Evolutionary conservation across 2,329 filamentous ascomycete species (phyloP).

Genomic region (Septoria petroselini): DNA sequence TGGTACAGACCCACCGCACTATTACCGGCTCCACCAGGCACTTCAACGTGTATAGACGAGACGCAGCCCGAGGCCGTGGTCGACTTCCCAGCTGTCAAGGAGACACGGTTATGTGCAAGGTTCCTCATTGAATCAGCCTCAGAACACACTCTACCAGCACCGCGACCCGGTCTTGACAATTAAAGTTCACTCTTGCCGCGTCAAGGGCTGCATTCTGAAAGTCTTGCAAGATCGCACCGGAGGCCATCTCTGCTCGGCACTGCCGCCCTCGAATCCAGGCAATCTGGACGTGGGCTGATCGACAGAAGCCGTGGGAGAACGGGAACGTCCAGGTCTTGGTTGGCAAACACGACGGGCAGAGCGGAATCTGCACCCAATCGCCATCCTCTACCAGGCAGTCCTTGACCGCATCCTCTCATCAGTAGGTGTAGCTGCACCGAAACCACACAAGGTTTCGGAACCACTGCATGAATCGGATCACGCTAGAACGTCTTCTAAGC

Average conservation of each 20-base stretch:
- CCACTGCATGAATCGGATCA: slow-evolving; percentile 3
- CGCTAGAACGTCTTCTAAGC: slow-evolving; percentile 5
- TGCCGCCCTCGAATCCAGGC: not conserved
- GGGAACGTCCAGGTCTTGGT: not conserved
- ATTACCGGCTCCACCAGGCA: not conserved
- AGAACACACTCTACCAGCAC: not conserved
- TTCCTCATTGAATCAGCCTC: not conserved
- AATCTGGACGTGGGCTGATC: slow-evolving; percentile 3
- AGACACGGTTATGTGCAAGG: not conserved
- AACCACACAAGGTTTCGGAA: slow-evolving; percentile 9
- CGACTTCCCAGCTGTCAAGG: not conserved
- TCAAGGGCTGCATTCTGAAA: not conserved
- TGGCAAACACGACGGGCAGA: not conserved
- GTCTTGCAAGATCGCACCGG: not conserved
- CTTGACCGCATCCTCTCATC: slow-evolving; percentile 12
- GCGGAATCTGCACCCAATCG: slow-evolving; percentile 8
- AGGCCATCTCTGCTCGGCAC: not conserved
- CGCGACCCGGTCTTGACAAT: not conserved
- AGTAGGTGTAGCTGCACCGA: slow-evolving; percentile 3
- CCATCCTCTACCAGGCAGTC: slow-evolving; percentile 3
- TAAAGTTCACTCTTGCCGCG: not conserved
- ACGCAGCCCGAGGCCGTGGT: not conserved
- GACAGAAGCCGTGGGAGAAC: not conserved
- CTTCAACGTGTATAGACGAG: not conserved
- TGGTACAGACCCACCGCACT: not conserved